These are phyloP conservation scores for Iberis pinnata DNA, from an alignment of 345 rosid species.

Conservation along the genomic window DNA sequence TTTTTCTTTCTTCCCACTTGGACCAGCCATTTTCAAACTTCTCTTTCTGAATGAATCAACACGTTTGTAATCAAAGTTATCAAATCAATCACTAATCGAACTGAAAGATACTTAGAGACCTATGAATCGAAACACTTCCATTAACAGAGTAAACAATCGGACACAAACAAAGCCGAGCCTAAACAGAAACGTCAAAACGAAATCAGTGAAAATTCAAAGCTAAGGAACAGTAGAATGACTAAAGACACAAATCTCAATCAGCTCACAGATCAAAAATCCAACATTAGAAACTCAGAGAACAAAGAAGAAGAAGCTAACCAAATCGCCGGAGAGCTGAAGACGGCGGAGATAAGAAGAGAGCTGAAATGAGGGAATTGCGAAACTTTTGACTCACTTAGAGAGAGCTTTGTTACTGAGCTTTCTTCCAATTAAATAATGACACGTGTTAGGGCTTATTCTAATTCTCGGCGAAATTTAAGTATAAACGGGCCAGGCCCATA, in stretches of 20 bases:
- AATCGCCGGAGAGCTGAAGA: constrained; percentile 14
- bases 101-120: constrained; percentile 6
- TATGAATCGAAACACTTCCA: background rate
- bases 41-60: no score
- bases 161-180: no score
- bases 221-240: no score
- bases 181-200: no score
- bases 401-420: background rate
- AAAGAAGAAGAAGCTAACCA: constrained; percentile 13
- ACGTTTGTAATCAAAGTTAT: no score
- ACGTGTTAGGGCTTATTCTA: constrained; percentile 5
- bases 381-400: constrained; percentile 1
- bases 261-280: no score
- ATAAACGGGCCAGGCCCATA: constrained; percentile 25
- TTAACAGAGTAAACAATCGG: no score
- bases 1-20: constrained; percentile 17
- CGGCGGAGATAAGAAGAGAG: constrained; percentile 25
- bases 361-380: background rate
- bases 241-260: no score
- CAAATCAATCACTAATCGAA: no score
- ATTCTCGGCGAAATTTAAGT: no score
- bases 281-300: no score
- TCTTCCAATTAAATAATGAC: background rate
- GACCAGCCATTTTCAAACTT: constrained; percentile 21
- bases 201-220: no score